Percentiles rank a stretch among this genome's conserved stretches.
Evolutionary conservation across 2,329 filamentous ascomycete genomes (phyloP).

Genomic region (Mycosphaerella sp.): DNA sequence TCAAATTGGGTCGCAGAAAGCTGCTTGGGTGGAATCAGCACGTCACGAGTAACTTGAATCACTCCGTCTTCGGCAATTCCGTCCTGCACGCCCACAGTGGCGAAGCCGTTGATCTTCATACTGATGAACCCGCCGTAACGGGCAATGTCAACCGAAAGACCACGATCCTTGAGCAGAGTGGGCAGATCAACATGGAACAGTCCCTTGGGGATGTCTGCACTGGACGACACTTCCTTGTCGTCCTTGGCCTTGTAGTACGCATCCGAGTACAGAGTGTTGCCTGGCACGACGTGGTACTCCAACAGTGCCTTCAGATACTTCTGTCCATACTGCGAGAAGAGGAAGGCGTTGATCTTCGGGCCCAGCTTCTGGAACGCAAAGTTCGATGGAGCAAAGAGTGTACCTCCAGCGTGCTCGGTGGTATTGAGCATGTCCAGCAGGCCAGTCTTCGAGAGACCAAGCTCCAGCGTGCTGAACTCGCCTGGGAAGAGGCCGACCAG

Average conservation of each 20-base stretch:
- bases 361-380: constrained; percentile 71
- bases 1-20: constrained; percentile 36
- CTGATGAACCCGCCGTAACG: constrained; percentile 60
- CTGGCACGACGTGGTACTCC: constrained; percentile 69
- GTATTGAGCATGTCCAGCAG: constrained; percentile 55
- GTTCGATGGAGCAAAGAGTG: constrained; percentile 77
- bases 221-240: constrained; percentile 24
- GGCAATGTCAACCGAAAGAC: constrained; percentile 64
- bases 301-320: constrained; percentile 73
- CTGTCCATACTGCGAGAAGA: constrained; percentile 69
- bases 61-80: constrained; percentile 72
- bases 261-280: constrained; percentile 76
- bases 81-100: constrained; percentile 60
- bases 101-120: constrained; percentile 70
- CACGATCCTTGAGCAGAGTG: constrained; percentile 61
- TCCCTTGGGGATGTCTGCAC: constrained; percentile 35
- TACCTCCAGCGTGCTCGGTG: constrained; percentile 56
- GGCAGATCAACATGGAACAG: constrained; percentile 64
- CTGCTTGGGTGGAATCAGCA: constrained; percentile 69
- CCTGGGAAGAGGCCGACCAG: constrained; percentile 61
- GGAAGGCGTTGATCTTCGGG: constrained; percentile 66
- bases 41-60: constrained; percentile 65
- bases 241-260: constrained; percentile 54
- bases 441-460: constrained; percentile 68
- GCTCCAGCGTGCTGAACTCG: constrained; percentile 70